phyloP scores from a whole-genome alignment of 257 asterid genomes.

The Solanum etuberosum region DNA sequence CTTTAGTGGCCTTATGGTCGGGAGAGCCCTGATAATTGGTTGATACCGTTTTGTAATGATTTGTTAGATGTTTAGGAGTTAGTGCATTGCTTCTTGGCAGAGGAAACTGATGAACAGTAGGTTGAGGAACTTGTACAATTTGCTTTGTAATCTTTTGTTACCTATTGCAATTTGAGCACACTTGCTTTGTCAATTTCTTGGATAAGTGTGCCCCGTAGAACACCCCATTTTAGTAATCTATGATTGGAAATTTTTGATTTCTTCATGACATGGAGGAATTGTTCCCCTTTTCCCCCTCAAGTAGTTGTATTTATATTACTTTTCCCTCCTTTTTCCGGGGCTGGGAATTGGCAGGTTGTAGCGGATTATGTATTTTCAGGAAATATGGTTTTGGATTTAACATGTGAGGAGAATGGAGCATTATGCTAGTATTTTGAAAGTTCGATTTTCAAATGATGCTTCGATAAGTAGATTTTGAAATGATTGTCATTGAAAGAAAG shows the following conservation, averaged over 20 bases:
- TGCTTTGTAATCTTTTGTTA: background rate
- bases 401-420: background rate
- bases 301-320: background rate
- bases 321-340: background rate
- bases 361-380: background rate
- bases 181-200: background rate
- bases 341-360: background rate
- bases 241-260: background rate
- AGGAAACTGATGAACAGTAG: background rate
- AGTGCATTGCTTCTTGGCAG: background rate
- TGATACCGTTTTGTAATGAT: background rate
- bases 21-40: background rate
- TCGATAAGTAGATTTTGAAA: background rate
- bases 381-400: background rate
- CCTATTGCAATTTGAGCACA: background rate
- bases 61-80: background rate
- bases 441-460: background rate
- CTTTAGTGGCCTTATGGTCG: background rate
- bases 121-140: background rate
- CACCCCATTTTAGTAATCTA: background rate
- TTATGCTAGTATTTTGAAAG: background rate
- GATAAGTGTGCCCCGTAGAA: background rate
- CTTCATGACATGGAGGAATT: background rate
- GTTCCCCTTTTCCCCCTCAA: background rate
- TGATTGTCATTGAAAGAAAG: background rate